These are phyloP conservation scores for Xylaria palmicola DNA, from an alignment of 495 filamentous ascomycete genomes.

Conservation along the genomic window DNA sequence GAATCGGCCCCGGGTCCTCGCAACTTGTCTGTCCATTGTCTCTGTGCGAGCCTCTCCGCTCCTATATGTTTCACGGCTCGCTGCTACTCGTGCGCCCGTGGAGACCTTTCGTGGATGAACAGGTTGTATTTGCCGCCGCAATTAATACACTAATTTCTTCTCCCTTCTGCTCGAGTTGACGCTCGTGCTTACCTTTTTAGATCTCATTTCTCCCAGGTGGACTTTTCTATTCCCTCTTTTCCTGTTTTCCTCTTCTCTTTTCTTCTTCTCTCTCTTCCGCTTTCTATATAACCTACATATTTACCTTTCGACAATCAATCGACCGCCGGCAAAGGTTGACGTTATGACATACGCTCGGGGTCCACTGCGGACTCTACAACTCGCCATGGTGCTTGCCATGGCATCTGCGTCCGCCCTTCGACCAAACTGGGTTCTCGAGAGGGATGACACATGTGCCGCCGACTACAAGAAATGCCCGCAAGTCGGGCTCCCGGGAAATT, in stretches of 20 bases:
- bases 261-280: not conserved
- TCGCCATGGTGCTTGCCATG: conserved; percentile 31
- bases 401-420: conserved; percentile 34
- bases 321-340: not conserved
- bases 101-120: conserved; percentile 22
- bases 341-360: conserved; percentile 20
- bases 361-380: conserved; percentile 25
- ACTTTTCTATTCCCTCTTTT: not conserved
- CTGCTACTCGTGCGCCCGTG: conserved; percentile 10
- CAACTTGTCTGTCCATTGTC: conserved; percentile 24
- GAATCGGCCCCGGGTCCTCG: conserved; percentile 16
- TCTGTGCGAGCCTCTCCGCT: conserved; percentile 17
- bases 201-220: too few relatives aligned
- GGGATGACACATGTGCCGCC: conserved; percentile 33
- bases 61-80: conserved; percentile 23
- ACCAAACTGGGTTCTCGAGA: conserved; percentile 30
- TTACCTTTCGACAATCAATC: not conserved
- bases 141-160: not conserved
- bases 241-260: not conserved
- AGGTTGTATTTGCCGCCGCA: conserved; percentile 15
- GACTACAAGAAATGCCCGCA: conserved; percentile 49
- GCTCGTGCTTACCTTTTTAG: conserved; percentile 11
- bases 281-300: not conserved
- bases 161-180: conserved; percentile 9
- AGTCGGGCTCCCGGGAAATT: conserved; percentile 60